These are phyloP conservation scores for Elsinoe australis DNA, from an alignment of 2,329 filamentous ascomycete genomes.

Conservation along the genomic window DNA sequence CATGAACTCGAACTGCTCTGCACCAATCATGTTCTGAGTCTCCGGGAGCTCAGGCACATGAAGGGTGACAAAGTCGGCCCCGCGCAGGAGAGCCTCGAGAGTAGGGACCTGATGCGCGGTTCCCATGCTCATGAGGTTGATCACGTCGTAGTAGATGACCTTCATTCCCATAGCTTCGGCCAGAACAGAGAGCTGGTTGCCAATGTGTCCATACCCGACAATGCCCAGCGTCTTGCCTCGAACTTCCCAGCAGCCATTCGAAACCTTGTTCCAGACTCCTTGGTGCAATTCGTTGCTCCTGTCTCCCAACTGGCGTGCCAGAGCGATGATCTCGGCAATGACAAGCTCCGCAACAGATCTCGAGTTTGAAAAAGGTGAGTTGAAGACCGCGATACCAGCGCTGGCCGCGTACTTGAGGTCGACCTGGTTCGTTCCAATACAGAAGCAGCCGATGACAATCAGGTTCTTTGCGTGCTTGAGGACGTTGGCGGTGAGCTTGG, in stretches of 20 bases:
- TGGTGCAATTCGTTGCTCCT: constrained; percentile 90
- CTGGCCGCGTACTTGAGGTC: constrained; percentile 74
- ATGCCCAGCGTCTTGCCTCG: constrained; percentile 95
- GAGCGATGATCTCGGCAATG: constrained; percentile 83
- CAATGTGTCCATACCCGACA: constrained; percentile 95
- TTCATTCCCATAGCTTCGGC: constrained; percentile 97
- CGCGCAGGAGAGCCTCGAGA: constrained; percentile 65
- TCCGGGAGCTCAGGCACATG: constrained; percentile 92
- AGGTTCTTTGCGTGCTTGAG: constrained; percentile 86
- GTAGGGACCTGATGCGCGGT: constrained; percentile 75
- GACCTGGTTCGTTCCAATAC: constrained; percentile 95
- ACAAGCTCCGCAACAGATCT: constrained; percentile 94
- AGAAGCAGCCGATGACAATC: constrained; percentile 95
- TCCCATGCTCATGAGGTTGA: constrained; percentile 90
- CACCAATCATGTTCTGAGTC: constrained; percentile 87
- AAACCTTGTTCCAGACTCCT: constrained; percentile 97
- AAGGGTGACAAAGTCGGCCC: constrained; percentile 85
- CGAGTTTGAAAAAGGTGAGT: constrained; percentile 97
- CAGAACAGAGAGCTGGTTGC: constrained; percentile 87
- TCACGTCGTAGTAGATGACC: constrained; percentile 93
- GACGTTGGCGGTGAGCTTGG: constrained; percentile 79
- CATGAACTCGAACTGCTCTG: constrained; percentile 74
- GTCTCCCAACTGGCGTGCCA: constrained; percentile 88
- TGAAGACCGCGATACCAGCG: constrained; percentile 93
- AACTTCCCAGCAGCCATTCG: constrained; percentile 93